Evolutionary conservation across 805 yeast species (phyloP).

Genomic region (Suhomyces sp.): DNA sequence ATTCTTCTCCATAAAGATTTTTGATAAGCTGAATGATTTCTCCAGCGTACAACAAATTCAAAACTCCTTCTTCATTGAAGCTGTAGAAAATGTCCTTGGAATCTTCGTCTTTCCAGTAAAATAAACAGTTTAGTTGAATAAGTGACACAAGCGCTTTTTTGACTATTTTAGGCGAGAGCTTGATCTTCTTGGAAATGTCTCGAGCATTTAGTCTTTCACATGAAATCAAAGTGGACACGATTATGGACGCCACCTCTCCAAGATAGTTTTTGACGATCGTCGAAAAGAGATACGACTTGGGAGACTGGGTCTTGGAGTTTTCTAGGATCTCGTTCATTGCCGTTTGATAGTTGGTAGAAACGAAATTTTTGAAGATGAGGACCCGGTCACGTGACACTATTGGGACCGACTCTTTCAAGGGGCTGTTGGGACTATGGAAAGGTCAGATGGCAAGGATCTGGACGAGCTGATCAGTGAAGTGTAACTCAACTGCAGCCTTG

Average conservation of each 20-base stretch:
- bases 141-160: constrained; percentile 70
- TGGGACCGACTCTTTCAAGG: too few relatives aligned
- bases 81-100: constrained; percentile 46
- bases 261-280: constrained; percentile 51
- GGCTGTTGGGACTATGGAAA: too few relatives aligned
- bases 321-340: constrained; percentile 18
- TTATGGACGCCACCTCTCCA: constrained; percentile 71
- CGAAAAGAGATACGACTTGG: constrained; percentile 58
- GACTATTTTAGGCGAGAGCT: constrained; percentile 48
- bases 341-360: neutral
- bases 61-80: constrained; percentile 61
- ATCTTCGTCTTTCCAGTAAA: constrained; percentile 52
- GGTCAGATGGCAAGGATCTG: neutral
- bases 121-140: constrained; percentile 74
- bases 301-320: constrained; percentile 50
- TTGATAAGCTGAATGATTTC: constrained; percentile 60
- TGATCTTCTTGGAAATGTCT: constrained; percentile 50
- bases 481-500: too few relatives aligned
- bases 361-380: neutral
- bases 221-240: constrained; percentile 59
- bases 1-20: constrained; percentile 39
- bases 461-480: neutral
- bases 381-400: neutral
- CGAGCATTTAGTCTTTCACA: constrained; percentile 62
- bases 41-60: constrained; percentile 70